Base-by-base conservation (phyloP, 2,329 filamentous ascomycete species). In the Fonsecaea multimorphosa region DNA sequence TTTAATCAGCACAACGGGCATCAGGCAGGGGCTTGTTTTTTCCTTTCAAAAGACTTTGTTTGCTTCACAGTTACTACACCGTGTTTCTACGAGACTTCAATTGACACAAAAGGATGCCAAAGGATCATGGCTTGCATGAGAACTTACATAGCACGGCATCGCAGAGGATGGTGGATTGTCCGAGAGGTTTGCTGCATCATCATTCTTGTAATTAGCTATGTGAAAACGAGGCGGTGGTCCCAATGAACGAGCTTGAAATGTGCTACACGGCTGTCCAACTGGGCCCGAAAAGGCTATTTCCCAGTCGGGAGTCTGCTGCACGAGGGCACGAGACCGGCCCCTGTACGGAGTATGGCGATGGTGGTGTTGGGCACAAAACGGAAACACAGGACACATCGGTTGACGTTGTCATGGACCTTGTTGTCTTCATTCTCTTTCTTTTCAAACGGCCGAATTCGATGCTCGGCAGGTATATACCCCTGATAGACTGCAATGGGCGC, bases 171-270 rank as follows among this genome's bases (percentile, higher is more conserved):
- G 57, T 55, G 54, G 61, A 52, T 29, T 58, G 58, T 51, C 44
- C 29, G n/a, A 38, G 58, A 44, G 38, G 55, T 49, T 65, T 51
- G 61, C 54, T 57, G 58, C 31, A 63, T 34, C 38, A 46, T 63
- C 53, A 59, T 58, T 64, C 57, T 66, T 68, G 64, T 68, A 68
- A 65, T 68, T 66, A 66, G 67, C 64, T 61, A 66, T 66, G 63
- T 66, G 67, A 62, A n/a, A 66, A 68, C 40, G 67, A 66, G 60
- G 61, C 24, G 64, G 64, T 29, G 36, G 61, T 53, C 64, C 40
- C 64, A 51, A 56, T 59, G 56, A 53, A 52, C 49, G 46, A 59
- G 54, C 49, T 64, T 57, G 31, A 57, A 32, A 40, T 53, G 65
- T 61, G 60, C 65, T 55, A 51, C 9, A 46, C 12, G 29, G 40